Evolutionary conservation across 495 filamentous ascomycete genomes (phyloP), one percentile per base, ranked within the genome.

Genomic region (Ramalina intermedia): DNA sequence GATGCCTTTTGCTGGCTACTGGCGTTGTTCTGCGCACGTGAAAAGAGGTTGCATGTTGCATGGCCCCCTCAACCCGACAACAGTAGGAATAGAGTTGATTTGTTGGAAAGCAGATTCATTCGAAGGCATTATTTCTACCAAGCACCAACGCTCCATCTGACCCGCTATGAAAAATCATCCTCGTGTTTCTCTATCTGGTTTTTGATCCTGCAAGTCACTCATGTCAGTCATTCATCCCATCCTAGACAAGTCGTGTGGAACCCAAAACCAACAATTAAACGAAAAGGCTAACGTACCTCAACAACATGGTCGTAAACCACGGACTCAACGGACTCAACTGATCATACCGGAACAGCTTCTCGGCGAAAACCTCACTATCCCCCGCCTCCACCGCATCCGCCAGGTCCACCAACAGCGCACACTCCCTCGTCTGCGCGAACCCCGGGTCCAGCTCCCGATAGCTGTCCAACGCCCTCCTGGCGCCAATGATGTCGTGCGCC

Each of bases 321-420:
- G 88, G 87, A 60, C 94, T 87, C 58, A 95, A 67, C 68, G 87
- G 85, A 66, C 82, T 89, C 69, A 94, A 72, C 69, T 89, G 84
- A 65, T 94, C 84, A 59, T 71, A 95, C 55, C 84, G 77, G 66
- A 82, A 90, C 45, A 94, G 69, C 67, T 87, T 88, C 58, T 93
- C 87, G 11, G 79, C 78, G 54, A 91, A 96, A 33, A 64, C 69
- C 49, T 93, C 87, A 63, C 80, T 80, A 58, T 94, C 82, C 16
- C 78, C 79, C 13, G 69, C 64, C 47, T 89, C 79, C 40, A 90
- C 69, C 11, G 86, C 73, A 49, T 81, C 78, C 11, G 72, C 64
- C 21, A 96, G 66, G 57, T 93, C 87, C 2, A 75, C 64, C 21
- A 96, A 72, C 5, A 95, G 69, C 63, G 87, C 79, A 61, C 81